phyloP scores from a whole-genome alignment of 345 rosid genomes.

The Theobroma cacao region DNA sequence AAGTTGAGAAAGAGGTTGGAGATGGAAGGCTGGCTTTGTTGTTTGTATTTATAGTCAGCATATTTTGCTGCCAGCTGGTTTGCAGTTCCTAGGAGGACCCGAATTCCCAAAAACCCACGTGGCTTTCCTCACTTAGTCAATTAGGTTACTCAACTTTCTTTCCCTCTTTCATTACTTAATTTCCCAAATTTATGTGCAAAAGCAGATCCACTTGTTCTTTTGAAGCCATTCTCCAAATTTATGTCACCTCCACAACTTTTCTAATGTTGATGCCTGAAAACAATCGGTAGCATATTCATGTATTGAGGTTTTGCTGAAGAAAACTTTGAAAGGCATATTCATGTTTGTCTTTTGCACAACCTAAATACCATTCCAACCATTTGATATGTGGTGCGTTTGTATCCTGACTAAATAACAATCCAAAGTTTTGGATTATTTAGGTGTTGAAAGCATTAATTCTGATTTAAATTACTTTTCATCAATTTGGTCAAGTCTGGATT shows the following conservation, averaged over 20 bases:
- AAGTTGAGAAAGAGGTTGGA: not conserved
- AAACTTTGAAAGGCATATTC: not conserved
- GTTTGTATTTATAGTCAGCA: not conserved
- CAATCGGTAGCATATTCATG: not conserved
- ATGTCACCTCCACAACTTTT: not conserved
- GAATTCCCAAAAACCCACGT: not conserved
- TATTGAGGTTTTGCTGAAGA: not conserved
- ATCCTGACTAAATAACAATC: not conserved
- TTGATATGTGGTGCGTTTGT: not conserved
- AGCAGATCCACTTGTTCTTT: slow-evolving; percentile 2
- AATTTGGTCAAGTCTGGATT: too few species aligned
- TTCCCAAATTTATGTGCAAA: not conserved
- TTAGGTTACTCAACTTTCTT: not conserved
- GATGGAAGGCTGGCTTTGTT: not conserved
- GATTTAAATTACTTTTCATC: too few species aligned
- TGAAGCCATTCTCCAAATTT: not conserved
- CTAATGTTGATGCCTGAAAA: not conserved
- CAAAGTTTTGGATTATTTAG: too few species aligned
- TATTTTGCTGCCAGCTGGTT: not conserved
- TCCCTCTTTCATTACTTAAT: not conserved
- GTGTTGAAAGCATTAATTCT: too few species aligned
- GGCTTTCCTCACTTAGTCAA: not conserved
- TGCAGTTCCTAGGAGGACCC: not conserved
- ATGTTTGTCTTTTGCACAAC: not conserved
- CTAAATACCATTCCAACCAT: not conserved